Evolutionary conservation across 768 basidiomycete species (phyloP).

Genomic region (Suillus discolor): DNA sequence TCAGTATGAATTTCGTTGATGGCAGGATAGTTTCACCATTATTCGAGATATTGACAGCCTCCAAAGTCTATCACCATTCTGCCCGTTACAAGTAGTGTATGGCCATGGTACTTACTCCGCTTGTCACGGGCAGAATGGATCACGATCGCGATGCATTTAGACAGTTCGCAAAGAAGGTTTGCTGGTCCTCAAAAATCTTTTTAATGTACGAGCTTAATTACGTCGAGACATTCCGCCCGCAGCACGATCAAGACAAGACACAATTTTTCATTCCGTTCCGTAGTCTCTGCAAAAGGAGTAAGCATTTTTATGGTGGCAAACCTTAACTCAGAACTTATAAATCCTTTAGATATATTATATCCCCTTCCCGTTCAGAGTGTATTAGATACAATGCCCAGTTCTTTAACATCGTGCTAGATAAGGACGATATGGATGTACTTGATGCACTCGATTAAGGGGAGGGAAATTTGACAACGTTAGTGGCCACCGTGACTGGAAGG

Average conservation of each 20-base stretch:
- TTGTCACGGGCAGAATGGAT: constrained; percentile 59
- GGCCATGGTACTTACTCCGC: constrained; percentile 37
- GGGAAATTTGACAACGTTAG: constrained; percentile 30
- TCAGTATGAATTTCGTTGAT: constrained; percentile 23
- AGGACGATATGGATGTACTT: constrained; percentile 63
- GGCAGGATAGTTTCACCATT: neutral
- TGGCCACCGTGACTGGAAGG: too few species aligned
- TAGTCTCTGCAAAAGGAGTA: constrained; percentile 51
- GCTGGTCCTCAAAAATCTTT: constrained; percentile 10
- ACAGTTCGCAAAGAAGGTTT: constrained; percentile 59
- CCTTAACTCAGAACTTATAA: constrained; percentile 3
- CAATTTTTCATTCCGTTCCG: constrained; percentile 46
- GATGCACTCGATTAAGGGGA: constrained; percentile 67
- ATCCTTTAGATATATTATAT: constrained; percentile 49
- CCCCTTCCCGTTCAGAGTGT: constrained; percentile 59
- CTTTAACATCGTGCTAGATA: constrained; percentile 69
- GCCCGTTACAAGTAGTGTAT: too few species aligned
- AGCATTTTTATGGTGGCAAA: neutral
- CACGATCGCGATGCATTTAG: constrained; percentile 52
- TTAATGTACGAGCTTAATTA: neutral
- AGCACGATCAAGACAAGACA: constrained; percentile 35
- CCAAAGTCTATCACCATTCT: constrained; percentile 17
- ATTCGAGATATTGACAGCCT: constrained; percentile 17
- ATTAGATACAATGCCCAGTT: constrained; percentile 74
- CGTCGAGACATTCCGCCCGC: neutral